Evolutionary conservation across 2,329 filamentous ascomycete genomes (phyloP).

Genomic region (Niveomyces coronatus): DNA sequence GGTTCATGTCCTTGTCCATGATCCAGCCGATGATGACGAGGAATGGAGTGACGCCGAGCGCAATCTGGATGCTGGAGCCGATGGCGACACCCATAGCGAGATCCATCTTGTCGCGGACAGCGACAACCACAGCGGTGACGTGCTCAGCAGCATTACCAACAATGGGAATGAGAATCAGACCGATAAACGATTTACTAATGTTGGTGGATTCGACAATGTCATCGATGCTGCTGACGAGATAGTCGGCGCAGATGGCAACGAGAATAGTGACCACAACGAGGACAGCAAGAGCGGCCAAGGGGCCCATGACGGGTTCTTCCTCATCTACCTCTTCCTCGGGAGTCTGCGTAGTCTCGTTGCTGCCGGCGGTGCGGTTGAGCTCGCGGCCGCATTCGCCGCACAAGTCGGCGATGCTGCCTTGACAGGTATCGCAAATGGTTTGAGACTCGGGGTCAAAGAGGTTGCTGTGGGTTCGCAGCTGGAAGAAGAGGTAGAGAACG

Average conservation of each 20-base stretch:
- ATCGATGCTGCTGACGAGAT: constrained; percentile 68
- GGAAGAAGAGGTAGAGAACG: constrained; percentile 67
- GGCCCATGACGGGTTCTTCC: constrained; percentile 45
- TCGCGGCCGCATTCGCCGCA: no score
- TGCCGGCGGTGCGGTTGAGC: constrained; percentile 27
- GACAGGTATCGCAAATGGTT: no score
- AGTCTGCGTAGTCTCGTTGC: constrained; percentile 31
- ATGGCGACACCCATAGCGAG: constrained; percentile 69
- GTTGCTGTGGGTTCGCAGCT: constrained; percentile 62
- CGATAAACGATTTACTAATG: constrained; percentile 74
- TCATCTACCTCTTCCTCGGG: constrained; percentile 28
- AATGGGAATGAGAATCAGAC: constrained; percentile 68
- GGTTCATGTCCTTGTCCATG: constrained; percentile 60
- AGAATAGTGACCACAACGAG: constrained; percentile 60
- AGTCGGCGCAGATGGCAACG: constrained; percentile 66
- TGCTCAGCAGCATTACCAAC: constrained; percentile 75
- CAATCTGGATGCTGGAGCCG: constrained; percentile 74
- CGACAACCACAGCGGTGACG: constrained; percentile 71
- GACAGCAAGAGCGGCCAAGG: constrained; percentile 53
- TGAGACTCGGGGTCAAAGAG: constrained; percentile 52
- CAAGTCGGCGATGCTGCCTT: no score
- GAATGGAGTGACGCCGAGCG: constrained; percentile 69
- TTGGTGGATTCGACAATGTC: constrained; percentile 56
- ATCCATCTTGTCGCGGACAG: constrained; percentile 67
- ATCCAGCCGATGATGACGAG: constrained; percentile 75